These are phyloP conservation scores for Phytophthora litchii DNA, from an alignment of 352 stramenopile species.

Conservation along the genomic window DNA sequence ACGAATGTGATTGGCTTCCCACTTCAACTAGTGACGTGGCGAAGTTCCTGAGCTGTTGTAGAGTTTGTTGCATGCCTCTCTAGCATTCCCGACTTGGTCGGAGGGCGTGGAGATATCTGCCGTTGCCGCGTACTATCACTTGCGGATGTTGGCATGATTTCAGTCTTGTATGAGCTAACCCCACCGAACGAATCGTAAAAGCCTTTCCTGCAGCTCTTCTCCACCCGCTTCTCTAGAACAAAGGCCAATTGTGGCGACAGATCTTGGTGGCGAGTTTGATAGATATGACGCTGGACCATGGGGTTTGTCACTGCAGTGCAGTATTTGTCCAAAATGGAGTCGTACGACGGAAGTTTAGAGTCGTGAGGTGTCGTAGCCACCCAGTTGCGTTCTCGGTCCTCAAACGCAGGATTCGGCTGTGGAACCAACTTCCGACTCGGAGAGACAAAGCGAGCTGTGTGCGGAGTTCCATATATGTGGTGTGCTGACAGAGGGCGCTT, in stretches of 20 bases:
- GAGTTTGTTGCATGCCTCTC: constrained; percentile 4
- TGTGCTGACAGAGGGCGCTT: constrained; percentile 32
- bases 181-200: constrained; percentile 44
- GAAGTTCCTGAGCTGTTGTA: too few relatives aligned
- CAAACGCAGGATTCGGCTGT: constrained; percentile 22
- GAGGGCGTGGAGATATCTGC: constrained; percentile 8
- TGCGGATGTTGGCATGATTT: constrained; percentile 27
- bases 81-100: constrained; percentile 7
- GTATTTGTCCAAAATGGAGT: constrained; percentile 83
- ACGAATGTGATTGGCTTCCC: constrained; percentile 8
- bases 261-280: constrained; percentile 60
- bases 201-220: constrained; percentile 53
- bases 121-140: constrained; percentile 3
- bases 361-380: constrained; percentile 50
- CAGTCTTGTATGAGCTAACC: constrained; percentile 51
- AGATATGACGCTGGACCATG: constrained; percentile 77
- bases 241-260: constrained; percentile 75
- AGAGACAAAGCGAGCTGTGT: constrained; percentile 5
- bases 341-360: constrained; percentile 63
- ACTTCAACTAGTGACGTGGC: constrained; percentile 17
- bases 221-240: constrained; percentile 72
- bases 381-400: constrained; percentile 63
- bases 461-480: constrained; percentile 18
- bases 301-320: constrained; percentile 80
- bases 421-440: constrained; percentile 21